phyloP scores from a whole-genome alignment of 768 basidiomycete genomes.

The Boletus insuetus region DNA sequence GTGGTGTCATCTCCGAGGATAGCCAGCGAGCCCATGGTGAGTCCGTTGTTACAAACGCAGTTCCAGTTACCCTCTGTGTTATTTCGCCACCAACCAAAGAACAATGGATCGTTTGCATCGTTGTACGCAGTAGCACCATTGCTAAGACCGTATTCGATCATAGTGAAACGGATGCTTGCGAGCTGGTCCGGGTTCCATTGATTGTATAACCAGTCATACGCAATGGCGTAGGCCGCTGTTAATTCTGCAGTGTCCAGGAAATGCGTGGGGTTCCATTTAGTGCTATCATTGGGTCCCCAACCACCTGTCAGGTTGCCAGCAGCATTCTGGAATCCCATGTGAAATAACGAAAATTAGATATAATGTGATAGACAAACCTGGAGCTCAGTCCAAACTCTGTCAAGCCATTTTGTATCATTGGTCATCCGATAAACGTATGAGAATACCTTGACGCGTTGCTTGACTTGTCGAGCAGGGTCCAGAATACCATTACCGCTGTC shows the following conservation, averaged over 20 bases:
- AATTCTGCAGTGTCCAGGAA: slow-evolving; percentile 95
- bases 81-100: slow-evolving; percentile 76
- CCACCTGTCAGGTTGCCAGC: slow-evolving; percentile 61
- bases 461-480: slow-evolving; percentile 85
- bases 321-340: slow-evolving; percentile 48
- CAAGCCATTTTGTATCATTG: slow-evolving; percentile 88
- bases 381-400: slow-evolving; percentile 81
- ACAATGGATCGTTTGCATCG: slow-evolving; percentile 30
- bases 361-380: slow-evolving; percentile 48
- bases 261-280: slow-evolving; percentile 84
- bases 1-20: slow-evolving; percentile 82
- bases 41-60: slow-evolving; percentile 90
- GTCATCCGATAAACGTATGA: slow-evolving; percentile 89
- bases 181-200: slow-evolving; percentile 75
- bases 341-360: neutral
- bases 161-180: slow-evolving; percentile 59
- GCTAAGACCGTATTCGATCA: slow-evolving; percentile 76
- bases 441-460: slow-evolving; percentile 90
- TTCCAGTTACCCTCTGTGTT: slow-evolving; percentile 93
- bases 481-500: slow-evolving; percentile 91
- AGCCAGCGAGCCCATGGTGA: slow-evolving; percentile 87
- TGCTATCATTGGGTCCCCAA: slow-evolving; percentile 62
- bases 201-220: slow-evolving; percentile 96
- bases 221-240: slow-evolving; percentile 84
- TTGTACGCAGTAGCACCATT: slow-evolving; percentile 59